Evolutionary conservation across 495 filamentous ascomycete genomes (phyloP), one percentile per base, ranked within the genome.

Genomic region (Viridothelium virens): DNA sequence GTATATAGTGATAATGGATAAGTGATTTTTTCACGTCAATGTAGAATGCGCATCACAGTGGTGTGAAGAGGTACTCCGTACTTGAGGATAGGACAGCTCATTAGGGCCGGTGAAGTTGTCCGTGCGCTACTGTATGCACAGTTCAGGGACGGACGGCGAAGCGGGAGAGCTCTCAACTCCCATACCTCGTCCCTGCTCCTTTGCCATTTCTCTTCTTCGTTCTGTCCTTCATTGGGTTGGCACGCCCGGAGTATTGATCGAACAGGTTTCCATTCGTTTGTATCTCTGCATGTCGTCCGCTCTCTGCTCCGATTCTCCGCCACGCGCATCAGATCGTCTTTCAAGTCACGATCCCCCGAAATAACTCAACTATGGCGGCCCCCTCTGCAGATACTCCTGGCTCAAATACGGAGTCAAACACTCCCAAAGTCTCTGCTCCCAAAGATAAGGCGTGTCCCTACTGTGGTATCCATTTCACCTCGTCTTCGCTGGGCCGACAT

Each of bases 401-500:
- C 16, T 63, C 61, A 37, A 63, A 47, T 33, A 37, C 61, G 25
- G 61, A 63, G 9, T 63, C 61, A 3, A 50, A 34, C 36, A 36
- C 46, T 2, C 61, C 67, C 5, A 78, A 79, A 65, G 77, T 76
- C 56, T 72, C 78, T 36, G 77, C 79, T 67, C 80, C 71, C 65
- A 96, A 96, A 76, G 91, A 96, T 79, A 88, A 85, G 69, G 84
- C 80, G 71, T 96, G 92, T 74, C 89, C 88, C 25, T 96, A 89
- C 79, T 96, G 92, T 76, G 77, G 85, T 48, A 89, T 93, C 74
- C 76, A 86, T 2, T 96, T 96, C 70, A 96, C 92, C 2, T 96
- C 92, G 7, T 96, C 91, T 5, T 94, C 91, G 2, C 82, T 96
- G n/a, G 92, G 92, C 34, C 88, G 92, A 46, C 92, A 96, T 78